Percentiles rank a stretch among this genome's conserved stretches.
These are phyloP conservation scores for Clonostachys rhizophaga DNA, from an alignment of 2,329 filamentous ascomycete genomes.

Conservation along the genomic window DNA sequence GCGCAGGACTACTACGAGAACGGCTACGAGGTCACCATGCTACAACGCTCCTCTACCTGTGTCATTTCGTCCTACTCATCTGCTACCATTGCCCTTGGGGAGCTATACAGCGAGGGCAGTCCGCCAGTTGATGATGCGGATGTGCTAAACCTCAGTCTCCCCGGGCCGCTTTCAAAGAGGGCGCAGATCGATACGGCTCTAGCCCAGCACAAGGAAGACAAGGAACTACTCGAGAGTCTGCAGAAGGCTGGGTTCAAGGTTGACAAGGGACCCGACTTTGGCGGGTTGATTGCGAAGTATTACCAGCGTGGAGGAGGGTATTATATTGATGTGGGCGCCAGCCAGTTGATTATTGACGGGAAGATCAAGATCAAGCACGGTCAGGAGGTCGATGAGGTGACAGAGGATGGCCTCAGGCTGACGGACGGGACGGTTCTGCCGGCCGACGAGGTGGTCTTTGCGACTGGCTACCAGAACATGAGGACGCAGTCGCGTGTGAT, in stretches of 20 bases:
- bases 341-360: conserved; percentile 56
- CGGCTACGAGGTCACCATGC: conserved; percentile 63
- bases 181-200: conserved; percentile 40
- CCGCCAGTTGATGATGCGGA: conserved; percentile 65
- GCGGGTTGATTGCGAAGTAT: conserved; percentile 58
- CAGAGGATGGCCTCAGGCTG: conserved; percentile 36
- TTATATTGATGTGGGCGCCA: conserved; percentile 65
- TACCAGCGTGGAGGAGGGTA: conserved; percentile 64
- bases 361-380: conserved; percentile 60
- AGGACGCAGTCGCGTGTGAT: conserved; percentile 52
- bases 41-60: conserved; percentile 63
- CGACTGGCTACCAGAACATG: conserved; percentile 67
- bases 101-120: conserved; percentile 43
- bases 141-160: conserved; percentile 50
- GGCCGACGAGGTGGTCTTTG: conserved; percentile 61
- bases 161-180: conserved; percentile 55
- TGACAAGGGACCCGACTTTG: conserved; percentile 50
- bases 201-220: conserved; percentile 27
- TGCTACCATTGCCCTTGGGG: conserved; percentile 45
- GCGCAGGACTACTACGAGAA: conserved; percentile 63
- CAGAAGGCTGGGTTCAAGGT: conserved; percentile 54
- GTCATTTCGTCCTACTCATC: conserved; percentile 54
- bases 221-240: conserved; percentile 35
- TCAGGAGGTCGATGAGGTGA: conserved; percentile 47
- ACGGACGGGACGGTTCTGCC: conserved; percentile 50